Percentiles rank a stretch among this genome's conserved stretches.
Evolutionary conservation across 2,329 filamentous ascomycete species (phyloP).

Genomic region (Mycogone perniciosa): DNA sequence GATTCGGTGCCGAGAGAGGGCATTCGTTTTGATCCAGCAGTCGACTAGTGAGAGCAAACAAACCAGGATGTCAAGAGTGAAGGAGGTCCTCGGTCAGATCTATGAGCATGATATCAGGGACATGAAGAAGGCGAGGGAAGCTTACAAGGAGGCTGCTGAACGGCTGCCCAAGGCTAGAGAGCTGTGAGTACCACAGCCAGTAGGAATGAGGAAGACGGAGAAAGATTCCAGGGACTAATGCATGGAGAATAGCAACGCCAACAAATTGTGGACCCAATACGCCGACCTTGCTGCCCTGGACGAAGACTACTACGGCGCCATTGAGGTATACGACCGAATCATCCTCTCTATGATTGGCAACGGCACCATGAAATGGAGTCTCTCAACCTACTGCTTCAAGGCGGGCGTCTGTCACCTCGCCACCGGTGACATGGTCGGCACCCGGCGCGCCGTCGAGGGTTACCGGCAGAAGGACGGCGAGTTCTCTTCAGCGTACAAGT

Average conservation of each 20-base stretch:
- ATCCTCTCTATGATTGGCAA: conserved; percentile 73
- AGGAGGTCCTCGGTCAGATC: conserved; percentile 81
- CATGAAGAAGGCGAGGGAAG: conserved; percentile 68
- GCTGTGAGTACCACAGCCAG: neutral
- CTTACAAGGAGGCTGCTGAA: conserved; percentile 76
- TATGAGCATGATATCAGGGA: conserved; percentile 79
- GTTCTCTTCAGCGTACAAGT: conserved; percentile 72
- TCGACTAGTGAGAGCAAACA: conserved; percentile 90
- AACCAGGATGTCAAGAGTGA: conserved; percentile 80
- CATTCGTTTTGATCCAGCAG: conserved; percentile 57
- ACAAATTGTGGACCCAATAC: conserved; percentile 89
- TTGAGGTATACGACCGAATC: conserved; percentile 78
- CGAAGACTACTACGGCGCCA: conserved; percentile 76
- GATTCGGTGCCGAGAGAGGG: conserved; percentile 68
- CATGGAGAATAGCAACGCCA: conserved; percentile 58
- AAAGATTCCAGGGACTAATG: neutral
- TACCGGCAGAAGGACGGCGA: conserved; percentile 75
- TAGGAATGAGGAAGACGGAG: neutral
- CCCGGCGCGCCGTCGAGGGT: conserved; percentile 71
- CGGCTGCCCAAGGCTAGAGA: conserved; percentile 53
- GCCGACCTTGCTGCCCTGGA: conserved; percentile 80
- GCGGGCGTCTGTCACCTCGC: conserved; percentile 85
- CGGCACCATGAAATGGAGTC: conserved; percentile 87
- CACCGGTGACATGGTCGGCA: conserved; percentile 66
- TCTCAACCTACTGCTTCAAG: conserved; percentile 95